Evolutionary conservation across 2,329 filamentous ascomycete genomes (phyloP), one percentile per base, ranked within the genome.

Genomic region (Penicillium sumatraense): DNA sequence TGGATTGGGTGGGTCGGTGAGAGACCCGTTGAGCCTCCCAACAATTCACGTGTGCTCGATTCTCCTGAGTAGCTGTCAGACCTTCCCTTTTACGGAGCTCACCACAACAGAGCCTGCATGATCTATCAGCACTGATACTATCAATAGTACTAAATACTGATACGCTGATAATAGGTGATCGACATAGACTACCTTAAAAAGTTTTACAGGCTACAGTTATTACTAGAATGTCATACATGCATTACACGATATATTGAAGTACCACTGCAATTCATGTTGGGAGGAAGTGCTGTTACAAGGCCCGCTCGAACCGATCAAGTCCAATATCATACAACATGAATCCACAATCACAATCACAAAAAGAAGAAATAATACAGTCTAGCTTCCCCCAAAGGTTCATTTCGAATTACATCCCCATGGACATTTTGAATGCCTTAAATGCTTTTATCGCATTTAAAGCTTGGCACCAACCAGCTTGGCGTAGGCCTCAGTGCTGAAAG

Each of bases 401-500:
- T 36, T 52, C 49, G 52, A 51, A 59, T 49, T 58, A 64, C 14
- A 11, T 36, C 18, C n/a, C 62, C 62, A 61, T 65, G 60, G 64
- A n/a, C n/a, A n/a, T n/a, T n/a, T n/a, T n/a, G n/a, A n/a, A n/a
- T n/a, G n/a, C n/a, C n/a, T n/a, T n/a, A n/a, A n/a, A n/a, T n/a
- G n/a, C n/a, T 59, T 46, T 61, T 61, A 50, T n/a, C 46, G 59
- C 63, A 58, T 62, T 70, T 91, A 98, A 80, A 96, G 84, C 83
- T 92, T 92, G 74, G 93, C 92, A 77, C 86, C 86, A 65, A 90
- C 88, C 69, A 98, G 87, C 87, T 98, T 93, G 78, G 91, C 87
- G 85, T 92, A 98, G 77, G 93, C 93, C 75, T 93, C 91, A 58
- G 95, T 99, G 77, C 90, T 96, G 90, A 97, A 99, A 61, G 89